phyloP scores from a whole-genome alignment of 768 basidiomycete species.

The Leccinum aurantiacum region DNA sequence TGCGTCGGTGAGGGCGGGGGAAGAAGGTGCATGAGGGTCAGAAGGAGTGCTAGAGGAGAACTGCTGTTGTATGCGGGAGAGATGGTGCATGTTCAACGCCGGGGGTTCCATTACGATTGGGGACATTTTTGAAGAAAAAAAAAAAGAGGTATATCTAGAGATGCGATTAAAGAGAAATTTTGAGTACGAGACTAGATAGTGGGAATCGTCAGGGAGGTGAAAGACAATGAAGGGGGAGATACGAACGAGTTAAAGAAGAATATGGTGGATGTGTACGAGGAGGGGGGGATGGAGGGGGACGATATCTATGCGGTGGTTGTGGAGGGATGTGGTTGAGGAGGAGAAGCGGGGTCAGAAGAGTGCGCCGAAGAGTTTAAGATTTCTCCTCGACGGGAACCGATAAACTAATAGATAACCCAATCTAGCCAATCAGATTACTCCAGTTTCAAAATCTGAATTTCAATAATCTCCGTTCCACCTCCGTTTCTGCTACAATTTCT shows the following conservation, averaged over 20 bases:
- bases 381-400: constrained; percentile 38
- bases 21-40: constrained; percentile 30
- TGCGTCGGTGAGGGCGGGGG: constrained; percentile 24
- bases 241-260: background rate
- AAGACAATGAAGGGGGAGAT: background rate
- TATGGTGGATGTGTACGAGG: background rate
- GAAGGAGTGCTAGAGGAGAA: constrained; percentile 36
- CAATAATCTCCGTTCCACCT: constrained; percentile 15
- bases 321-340: constrained; percentile 19
- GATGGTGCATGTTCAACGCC: constrained; percentile 50
- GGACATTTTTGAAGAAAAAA: constrained; percentile 42
- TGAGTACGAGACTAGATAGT: constrained; percentile 22
- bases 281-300: background rate
- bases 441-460: constrained; percentile 27
- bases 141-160: constrained; percentile 27
- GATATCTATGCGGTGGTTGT: background rate
- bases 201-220: constrained; percentile 9
- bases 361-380: constrained; percentile 34
- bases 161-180: constrained; percentile 32
- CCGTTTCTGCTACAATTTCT: constrained; percentile 2
- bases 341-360: constrained; percentile 29
- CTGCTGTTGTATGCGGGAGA: constrained; percentile 51
- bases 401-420: constrained; percentile 41
- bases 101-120: constrained; percentile 59
- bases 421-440: constrained; percentile 38